Conservation (phyloP, 164 flowering plant genomes). For the Tetrastigma voinierianum region DNA sequence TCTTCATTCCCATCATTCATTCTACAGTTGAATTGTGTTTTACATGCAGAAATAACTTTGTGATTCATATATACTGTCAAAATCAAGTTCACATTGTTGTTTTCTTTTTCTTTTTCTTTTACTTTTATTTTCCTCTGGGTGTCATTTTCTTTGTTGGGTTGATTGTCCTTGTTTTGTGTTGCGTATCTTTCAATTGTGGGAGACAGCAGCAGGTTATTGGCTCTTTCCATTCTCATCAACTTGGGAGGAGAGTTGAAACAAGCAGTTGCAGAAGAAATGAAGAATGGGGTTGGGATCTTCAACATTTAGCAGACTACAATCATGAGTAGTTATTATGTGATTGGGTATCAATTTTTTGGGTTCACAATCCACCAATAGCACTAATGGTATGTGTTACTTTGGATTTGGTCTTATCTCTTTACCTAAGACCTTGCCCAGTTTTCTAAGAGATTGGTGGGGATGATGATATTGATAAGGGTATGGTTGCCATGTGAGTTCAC, state of each 20-base stretch:
- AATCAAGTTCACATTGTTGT: not conserved
- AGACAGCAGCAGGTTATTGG: not conserved
- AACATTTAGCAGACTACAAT: slow-evolving; percentile 9
- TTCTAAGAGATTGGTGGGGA: slow-evolving; percentile 10
- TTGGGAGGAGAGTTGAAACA: not conserved
- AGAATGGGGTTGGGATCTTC: slow-evolving; percentile 7
- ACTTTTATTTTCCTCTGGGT: not conserved
- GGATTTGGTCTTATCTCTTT: not conserved
- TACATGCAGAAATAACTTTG: not conserved
- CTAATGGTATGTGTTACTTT: not conserved
- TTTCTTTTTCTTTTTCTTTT: too few relatives aligned
- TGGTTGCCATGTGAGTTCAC: slow-evolving; percentile 33
- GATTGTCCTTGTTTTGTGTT: slow-evolving; percentile 2
- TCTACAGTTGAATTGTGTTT: not conserved
- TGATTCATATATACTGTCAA: not conserved
- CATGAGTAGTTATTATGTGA: too few relatives aligned
- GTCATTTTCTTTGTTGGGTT: slow-evolving; percentile 1
- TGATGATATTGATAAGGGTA: slow-evolving; percentile 23
- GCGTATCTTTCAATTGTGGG: not conserved
- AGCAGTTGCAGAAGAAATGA: not conserved
- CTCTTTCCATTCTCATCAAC: slow-evolving; percentile 9
- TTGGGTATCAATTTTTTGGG: not conserved
- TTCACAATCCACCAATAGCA: not conserved
- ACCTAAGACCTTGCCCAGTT: slow-evolving; percentile 5
- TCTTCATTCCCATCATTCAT: not conserved